A percentile compares a stretch with the other conserved stretches of the same genome.
phyloP scores from a whole-genome alignment of 306 rosid species.

The Acmispon strigosus region DNA sequence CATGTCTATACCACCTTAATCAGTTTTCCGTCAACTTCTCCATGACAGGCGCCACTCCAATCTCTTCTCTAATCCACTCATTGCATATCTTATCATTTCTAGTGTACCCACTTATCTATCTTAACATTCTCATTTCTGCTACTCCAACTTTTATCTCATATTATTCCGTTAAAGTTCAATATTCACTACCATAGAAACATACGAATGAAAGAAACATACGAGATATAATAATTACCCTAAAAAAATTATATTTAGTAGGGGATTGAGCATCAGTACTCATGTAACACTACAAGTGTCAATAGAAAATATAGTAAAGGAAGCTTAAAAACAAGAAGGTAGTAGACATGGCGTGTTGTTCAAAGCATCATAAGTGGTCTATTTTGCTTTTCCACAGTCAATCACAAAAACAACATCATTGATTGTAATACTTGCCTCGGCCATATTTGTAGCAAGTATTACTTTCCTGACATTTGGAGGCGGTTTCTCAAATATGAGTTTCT shows the following conservation, averaged over 20 bases:
- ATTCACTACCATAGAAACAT: background rate
- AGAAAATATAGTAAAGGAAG: background rate
- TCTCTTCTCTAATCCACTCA: too few relatives aligned
- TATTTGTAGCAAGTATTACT: slow-evolving; percentile 89
- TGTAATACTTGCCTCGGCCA: slow-evolving; percentile 99
- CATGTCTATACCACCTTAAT: too few relatives aligned
- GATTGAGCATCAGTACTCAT: background rate
- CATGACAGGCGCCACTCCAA: too few relatives aligned
- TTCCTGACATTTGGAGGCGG: slow-evolving; percentile 83
- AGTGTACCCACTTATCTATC: too few relatives aligned
- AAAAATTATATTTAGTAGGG: background rate
- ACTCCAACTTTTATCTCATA: too few relatives aligned
- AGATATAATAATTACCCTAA: background rate
- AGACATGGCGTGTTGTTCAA: slow-evolving; percentile 94
- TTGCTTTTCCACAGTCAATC: slow-evolving; percentile 95
- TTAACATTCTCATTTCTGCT: too few relatives aligned
- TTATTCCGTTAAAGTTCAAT: too few relatives aligned
- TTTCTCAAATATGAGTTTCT: slow-evolving; percentile 87
- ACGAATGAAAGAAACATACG: background rate
- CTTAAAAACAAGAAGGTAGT: slow-evolving; percentile 64
- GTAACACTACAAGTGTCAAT: background rate
- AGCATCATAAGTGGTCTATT: slow-evolving; percentile 96
- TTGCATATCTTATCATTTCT: too few relatives aligned
- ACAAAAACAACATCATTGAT: slow-evolving; percentile 90
- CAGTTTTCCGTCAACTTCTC: too few relatives aligned